A percentile compares a stretch with the other conserved stretches of the same genome.
Evolutionary conservation across 306 rosid genomes (phyloP).

Genomic region (Quercus cerris): DNA sequence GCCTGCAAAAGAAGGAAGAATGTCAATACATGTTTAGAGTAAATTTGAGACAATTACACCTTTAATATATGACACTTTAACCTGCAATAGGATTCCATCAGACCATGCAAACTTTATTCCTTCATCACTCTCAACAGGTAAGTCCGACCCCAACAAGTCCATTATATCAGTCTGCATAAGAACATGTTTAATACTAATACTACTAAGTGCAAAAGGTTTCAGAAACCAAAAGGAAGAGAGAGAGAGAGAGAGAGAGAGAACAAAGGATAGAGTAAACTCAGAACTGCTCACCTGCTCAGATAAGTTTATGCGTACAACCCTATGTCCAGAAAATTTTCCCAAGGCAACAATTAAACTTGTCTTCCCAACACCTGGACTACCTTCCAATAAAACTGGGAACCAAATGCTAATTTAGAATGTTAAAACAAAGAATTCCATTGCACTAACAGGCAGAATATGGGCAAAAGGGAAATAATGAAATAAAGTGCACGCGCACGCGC

Average conservation of each 20-base stretch:
- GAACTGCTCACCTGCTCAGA: conserved; percentile 77
- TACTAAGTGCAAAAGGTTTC: background rate
- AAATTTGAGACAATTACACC: background rate
- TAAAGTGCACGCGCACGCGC: background rate
- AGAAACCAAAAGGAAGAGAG: background rate
- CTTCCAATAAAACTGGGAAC: conserved; percentile 83
- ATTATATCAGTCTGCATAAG: conserved; percentile 87
- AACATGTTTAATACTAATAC: background rate
- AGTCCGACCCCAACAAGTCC: conserved; percentile 94
- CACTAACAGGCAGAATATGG: background rate
- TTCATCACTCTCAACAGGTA: conserved; percentile 85
- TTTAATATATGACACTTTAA: conserved; percentile 24
- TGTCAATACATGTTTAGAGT: conserved; percentile 21
- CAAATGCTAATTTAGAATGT: conserved; percentile 17
- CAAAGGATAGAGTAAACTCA: background rate
- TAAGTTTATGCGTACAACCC: conserved; percentile 82
- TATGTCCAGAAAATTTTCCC: conserved; percentile 77
- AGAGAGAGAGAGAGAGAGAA: background rate
- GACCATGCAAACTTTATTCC: conserved; percentile 95
- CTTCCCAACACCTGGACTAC: conserved; percentile 99
- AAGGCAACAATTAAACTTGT: conserved; percentile 88
- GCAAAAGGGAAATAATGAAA: background rate
- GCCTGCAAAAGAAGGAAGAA: conserved; percentile 57
- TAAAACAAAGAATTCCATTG: background rate
- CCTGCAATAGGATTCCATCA: conserved; percentile 94